Base-by-base conservation (phyloP, 2,329 filamentous ascomycete genomes). In the Fusarium humuli region DNA sequence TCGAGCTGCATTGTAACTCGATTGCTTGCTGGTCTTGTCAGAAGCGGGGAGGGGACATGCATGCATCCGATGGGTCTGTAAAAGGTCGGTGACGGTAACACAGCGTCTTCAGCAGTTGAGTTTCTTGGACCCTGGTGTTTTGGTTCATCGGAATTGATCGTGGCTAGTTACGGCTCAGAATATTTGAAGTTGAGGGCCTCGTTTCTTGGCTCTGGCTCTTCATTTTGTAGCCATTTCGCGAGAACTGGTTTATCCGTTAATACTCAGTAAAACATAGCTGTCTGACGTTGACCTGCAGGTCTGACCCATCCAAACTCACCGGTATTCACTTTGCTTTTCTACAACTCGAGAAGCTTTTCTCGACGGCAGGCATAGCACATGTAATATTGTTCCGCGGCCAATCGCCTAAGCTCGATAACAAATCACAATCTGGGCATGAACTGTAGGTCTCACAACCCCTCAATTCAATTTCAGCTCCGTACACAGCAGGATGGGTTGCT, bases 381-480 rank as follows among this genome's bases (percentile, higher is more conserved):
- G 32, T 9, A 53, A 23, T 29, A 42, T 53, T n/a, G n/a, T n/a
- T 29, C 10, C 23, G 25, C 23, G 27, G 23, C n/a, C 54, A 40
- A 40, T 40, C 18, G 18, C 23, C 12, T 22, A 22, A 14, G 14
- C 20, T 27, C 25, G 25, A 48, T 32, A 56, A 47, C 53, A 65
- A 65, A 65, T 60, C 53, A 53, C 4, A 29, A 42, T 23, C 29
- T 37, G 12, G 5, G 14, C 42, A 49, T 14, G 14, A 40, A n/a
- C 25, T 45, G 49, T 25, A 50, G 42, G 61, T 69, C 65, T 69
- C 27, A 49, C 42, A 62, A 62, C 67, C 67, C 65, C 67, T 69
- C 65, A 61, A 12, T 66, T 57, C 16, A 41, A 5, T 13, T 42
- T 41, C 32, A 42, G 34, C 49, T 42, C n/a, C 9, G 47, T 42